Base-by-base conservation (phyloP, 2,329 filamentous ascomycete species). In the Penicillium sp. region DNA sequence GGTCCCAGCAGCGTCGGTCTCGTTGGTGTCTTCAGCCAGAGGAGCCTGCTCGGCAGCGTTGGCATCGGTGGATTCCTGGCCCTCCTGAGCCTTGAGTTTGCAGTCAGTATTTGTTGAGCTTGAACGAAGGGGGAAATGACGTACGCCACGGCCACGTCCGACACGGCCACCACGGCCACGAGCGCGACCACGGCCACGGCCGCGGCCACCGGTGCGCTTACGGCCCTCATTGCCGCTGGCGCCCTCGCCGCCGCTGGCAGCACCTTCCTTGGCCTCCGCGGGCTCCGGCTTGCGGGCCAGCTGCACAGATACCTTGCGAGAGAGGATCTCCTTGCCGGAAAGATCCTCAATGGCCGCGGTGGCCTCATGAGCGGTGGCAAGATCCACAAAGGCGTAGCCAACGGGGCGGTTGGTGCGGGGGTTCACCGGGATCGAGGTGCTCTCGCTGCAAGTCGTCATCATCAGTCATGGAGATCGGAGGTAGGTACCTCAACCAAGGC, bases 241-340 rank as follows among this genome's bases (percentile, higher is more conserved):
- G 68, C 83, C 87, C 76, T 95, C 91, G 67, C 85, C 81, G 65
- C 80, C 88, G 74, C 88, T 90, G 68, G 82, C 76, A 63, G 79
- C 80, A 71, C 83, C 83, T 69, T 91, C 89, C 81, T 89, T 90
- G 75, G 91, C 88, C 63, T 84, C 86, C 68, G 87, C 82, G 63
- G 88, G 82, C 80, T 97, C 92, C 54, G 92, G 92, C 83, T 96
- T 97, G 80, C 92, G 92, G 69, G 94, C 94, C 69, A 96, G 88
- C 81, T 99, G 94, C 63, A 99, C 94, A 41, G 92, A 97, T 71
- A 97, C 94, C 87, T 97, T 97, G 77, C 94, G 92, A 77, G 96
- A 91, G 54, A 97, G 86, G 68, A 99, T 94, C 79, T 95, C 91
- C 82, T 96, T 92, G 76, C 92, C 92, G 68, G 94, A 96, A 63